Evolutionary conservation across 2,329 filamentous ascomycete genomes (phyloP).

Genomic region (Fusarium neocosmosporiellum): DNA sequence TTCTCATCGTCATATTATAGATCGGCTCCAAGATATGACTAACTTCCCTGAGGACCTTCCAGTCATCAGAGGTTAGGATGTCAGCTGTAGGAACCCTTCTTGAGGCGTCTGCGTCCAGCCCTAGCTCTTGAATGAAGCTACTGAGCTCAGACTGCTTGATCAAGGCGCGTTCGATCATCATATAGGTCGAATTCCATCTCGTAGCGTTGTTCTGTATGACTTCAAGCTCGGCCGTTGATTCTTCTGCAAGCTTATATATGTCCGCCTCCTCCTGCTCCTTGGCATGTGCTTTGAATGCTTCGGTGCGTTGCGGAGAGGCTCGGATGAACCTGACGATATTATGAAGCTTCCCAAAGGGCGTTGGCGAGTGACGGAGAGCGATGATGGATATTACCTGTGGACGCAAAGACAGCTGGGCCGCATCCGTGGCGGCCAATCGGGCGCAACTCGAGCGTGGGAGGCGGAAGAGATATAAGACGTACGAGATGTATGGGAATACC

Average conservation of each 20-base stretch:
- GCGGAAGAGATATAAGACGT: too few relatives aligned
- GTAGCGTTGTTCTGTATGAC: slow-evolving; percentile 17
- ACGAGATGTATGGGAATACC: too few relatives aligned
- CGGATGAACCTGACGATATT: slow-evolving; percentile 9
- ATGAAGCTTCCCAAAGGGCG: too few relatives aligned
- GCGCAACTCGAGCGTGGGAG: too few relatives aligned
- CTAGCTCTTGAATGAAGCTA: slow-evolving; percentile 6
- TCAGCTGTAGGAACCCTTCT: slow-evolving; percentile 3
- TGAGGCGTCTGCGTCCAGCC: slow-evolving; percentile 2
- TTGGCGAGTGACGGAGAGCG: too few relatives aligned
- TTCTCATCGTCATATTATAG: slow-evolving; percentile 10
- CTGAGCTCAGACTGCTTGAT: slow-evolving; percentile 14
- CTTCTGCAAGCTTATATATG: slow-evolving; percentile 15
- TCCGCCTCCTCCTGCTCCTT: slow-evolving; percentile 10
- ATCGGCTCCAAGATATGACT: slow-evolving; percentile 3
- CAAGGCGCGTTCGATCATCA: slow-evolving; percentile 15
- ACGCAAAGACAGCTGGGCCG: too few relatives aligned
- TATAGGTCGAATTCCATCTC: slow-evolving; percentile 10
- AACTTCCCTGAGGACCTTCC: slow-evolving; percentile 14
- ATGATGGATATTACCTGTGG: too few relatives aligned
- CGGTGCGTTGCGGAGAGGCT: slow-evolving; percentile 8
- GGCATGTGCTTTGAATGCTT: slow-evolving; percentile 11
- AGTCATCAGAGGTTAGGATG: slow-evolving; percentile 6
- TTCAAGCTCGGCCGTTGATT: slow-evolving; percentile 15
- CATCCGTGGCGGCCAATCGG: too few relatives aligned